These are phyloP conservation scores for Alnus glutinosa DNA, from an alignment of 306 rosid species.

Conservation along the genomic window DNA sequence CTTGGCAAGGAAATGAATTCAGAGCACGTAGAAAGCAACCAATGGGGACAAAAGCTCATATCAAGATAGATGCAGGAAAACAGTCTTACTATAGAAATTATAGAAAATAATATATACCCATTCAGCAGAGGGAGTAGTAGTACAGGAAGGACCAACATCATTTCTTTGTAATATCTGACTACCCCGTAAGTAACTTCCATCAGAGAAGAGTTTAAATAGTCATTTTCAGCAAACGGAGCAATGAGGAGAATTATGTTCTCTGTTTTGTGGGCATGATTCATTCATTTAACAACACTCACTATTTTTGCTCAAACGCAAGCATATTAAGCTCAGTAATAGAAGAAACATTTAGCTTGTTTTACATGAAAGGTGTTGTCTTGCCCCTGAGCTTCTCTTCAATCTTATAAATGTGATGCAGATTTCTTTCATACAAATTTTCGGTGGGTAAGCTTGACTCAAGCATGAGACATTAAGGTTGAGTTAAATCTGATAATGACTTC, in stretches of 20 bases:
- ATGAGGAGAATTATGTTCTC: too few species aligned
- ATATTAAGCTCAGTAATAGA: not conserved
- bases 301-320: not conserved
- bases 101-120: not conserved
- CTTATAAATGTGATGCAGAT: not conserved
- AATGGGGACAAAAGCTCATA: not conserved
- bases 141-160: too few species aligned
- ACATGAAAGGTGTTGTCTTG: not conserved
- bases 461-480: not conserved
- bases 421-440: not conserved
- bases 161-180: too few species aligned
- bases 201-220: too few species aligned
- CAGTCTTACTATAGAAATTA: not conserved
- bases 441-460: not conserved
- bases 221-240: too few species aligned
- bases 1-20: not conserved
- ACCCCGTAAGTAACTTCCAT: too few species aligned
- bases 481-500: not conserved
- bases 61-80: not conserved
- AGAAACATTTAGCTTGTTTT: not conserved
- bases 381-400: not conserved
- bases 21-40: not conserved
- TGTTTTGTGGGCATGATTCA: too few species aligned
- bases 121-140: not conserved
- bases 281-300: too few species aligned